Base-by-base conservation (phyloP, 495 filamentous ascomycete genomes). In the Cairneyella variabilis region DNA sequence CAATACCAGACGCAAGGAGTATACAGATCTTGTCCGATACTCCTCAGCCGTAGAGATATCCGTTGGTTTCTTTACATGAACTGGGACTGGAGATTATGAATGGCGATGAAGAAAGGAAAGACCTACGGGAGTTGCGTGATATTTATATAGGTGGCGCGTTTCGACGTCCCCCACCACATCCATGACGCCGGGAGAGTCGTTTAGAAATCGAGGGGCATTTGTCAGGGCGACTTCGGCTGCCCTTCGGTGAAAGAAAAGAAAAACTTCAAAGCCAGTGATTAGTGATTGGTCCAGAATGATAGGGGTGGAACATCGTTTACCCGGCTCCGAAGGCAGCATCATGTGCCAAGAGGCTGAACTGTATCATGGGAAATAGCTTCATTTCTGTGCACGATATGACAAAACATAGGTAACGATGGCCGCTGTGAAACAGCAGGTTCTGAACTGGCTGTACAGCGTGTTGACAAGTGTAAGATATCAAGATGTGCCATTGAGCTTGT, bases 391-490 rank as follows among this genome's bases (percentile, higher is more conserved):
- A 40, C 12, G 50, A 50, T 28, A 62, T 62, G 59, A 34, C 18
- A 18, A 12, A 42, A 30, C 23, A 22, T 17, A 56, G 12, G 37
- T 46, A 44, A 56, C 12, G 53, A 91, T 86, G 79, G 86, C 88
- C 69, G 75, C 83, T 48, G 88, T 95, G 59, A 83, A 89, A 56
- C 91, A 93, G 64, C 86, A 90, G 69, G 85, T 95, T 37, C 77
- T 97, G 49, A 89, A 88, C 67, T 98, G 93, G 93, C 83, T 98
- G 1, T 95, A 96, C 71, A 93, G 86, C 66, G 84, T 95, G 39
- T 66, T 98, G 48, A 86, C 80, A 32, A 89, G 85, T 69, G 91
- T 93, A 73, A 64, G 73, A 54, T 36, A 48, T 36, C n/a, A 12
- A 48, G 8, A 21, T 32, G 27, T 34, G 40, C 47, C 17, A 8